Percentiles rank a stretch among this genome's conserved stretches.
phyloP scores from a whole-genome alignment of 495 filamentous ascomycete genomes.

The Talaromyces ruber region DNA sequence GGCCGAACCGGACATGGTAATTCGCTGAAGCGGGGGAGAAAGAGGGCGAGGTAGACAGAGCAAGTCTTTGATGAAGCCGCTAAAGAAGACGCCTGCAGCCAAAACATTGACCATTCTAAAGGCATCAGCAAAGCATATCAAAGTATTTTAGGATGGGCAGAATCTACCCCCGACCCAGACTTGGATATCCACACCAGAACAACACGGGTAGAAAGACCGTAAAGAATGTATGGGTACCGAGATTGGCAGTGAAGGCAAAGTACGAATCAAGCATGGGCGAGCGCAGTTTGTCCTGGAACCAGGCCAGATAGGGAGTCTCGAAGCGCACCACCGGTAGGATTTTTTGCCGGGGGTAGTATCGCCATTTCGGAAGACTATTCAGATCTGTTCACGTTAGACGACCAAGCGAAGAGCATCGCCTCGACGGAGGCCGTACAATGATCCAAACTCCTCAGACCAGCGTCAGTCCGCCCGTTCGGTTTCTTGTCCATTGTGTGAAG shows the following conservation, averaged over 20 bases:
- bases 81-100: conserved; percentile 84
- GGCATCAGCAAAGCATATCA: background rate
- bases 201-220: conserved; percentile 88
- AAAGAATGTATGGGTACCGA: conserved; percentile 97
- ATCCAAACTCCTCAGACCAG: conserved; percentile 62
- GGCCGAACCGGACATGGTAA: conserved; percentile 92
- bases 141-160: background rate
- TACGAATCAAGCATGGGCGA: conserved; percentile 84
- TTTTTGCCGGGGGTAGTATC: conserved; percentile 71
- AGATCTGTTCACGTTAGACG: conserved; percentile 50
- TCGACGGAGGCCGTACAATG: conserved; percentile 52
- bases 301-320: conserved; percentile 92
- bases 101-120: conserved; percentile 78
- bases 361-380: conserved; percentile 76
- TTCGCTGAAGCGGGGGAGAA: conserved; percentile 86
- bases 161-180: conserved; percentile 72
- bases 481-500: conserved; percentile 25
- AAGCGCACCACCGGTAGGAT: conserved; percentile 82
- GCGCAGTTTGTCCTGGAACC: conserved; percentile 66
- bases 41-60: conserved; percentile 90
- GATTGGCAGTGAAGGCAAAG: conserved; percentile 92
- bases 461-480: conserved; percentile 46
- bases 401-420: background rate
- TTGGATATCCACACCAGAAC: conserved; percentile 88
- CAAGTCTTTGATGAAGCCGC: conserved; percentile 88